Evolutionary conservation across 2,329 filamentous ascomycete genomes (phyloP), one percentile per base, ranked within the genome.

Genomic region (Trichoderma citrinoviride): DNA sequence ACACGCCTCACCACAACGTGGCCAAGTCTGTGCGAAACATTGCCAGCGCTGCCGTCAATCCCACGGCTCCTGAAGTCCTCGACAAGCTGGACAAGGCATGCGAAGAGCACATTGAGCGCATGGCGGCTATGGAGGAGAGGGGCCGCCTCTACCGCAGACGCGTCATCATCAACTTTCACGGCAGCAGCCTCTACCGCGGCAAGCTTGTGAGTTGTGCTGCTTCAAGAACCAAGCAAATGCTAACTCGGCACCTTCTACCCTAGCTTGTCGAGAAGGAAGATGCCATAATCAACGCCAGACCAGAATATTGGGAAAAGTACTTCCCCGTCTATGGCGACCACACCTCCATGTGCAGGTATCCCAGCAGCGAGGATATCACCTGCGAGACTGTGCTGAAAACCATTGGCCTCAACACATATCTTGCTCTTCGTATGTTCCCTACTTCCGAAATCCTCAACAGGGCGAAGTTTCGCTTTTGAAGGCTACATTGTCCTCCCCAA

Each of bases 1-100:
- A 58, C 40, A 66, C 65, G 3, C 65, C 65, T n/a, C 65, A 66
- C 41, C 53, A 41, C 29, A 58, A 64, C 17, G 53, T 60, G 10
- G 53, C 46, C 46, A 54, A 40, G 10, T 55, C 43, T n/a, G 65
- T 49, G 29, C 53, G 46, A 21, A 66, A 2, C n/a, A 64, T 66
- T 8, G 65, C 61, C 25, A 44, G 19, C 17, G 43, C 46, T 33
- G 52, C 60, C 23, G 29, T 64, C 15, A 44, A 37, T 5, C 37
- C 61, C 2, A 53, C 61, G 10, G 6, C 52, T 12, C 43, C 61
- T 7, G 37, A 37, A 1, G 33, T 66, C 53, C 23, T 66, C 19
- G 40, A 60, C 21, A 54, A 52, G 53, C 40, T 66, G 12, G 61
- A 64, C 27, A 49, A 52, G 37, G 60, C 55, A 10, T 66, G 60